Base-by-base conservation (phyloP, 2,329 filamentous ascomycete species). In the Ophiostoma australiae region DNA sequence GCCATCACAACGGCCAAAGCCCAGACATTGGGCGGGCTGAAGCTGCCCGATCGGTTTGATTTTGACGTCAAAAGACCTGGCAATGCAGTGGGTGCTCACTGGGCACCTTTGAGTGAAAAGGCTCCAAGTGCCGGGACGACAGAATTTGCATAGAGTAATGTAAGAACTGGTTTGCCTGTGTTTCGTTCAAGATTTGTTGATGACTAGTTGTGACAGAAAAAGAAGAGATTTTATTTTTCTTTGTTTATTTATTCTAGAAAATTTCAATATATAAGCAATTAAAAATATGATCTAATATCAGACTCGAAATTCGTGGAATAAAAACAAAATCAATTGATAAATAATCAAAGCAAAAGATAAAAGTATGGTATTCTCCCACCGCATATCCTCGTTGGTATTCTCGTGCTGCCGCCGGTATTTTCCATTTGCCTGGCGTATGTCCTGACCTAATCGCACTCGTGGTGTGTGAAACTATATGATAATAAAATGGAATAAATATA, bases 41-140 rank as follows among this genome's bases (percentile, higher is more conserved):
- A 39, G 10, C 65, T 73, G n/a, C 72, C 72, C 0, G 70, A 71
- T 58, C 65, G 72, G 13, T 73, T 73, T 15, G 72, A 73, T 23
- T 70, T 73, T 35, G 72, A 73, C 69, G 72, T 71, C 37, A 72
- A 73, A 55, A 71, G 72, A 15, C 74, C 73, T 10, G 73, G 72
- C 35, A 74, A 70, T 71, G 65, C 68, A 3, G 17, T 10, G 17
- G 48, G 48, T n/a, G 48, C 48, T 52, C 48, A 52, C 8, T 52
- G 48, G 48, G 48, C n/a, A 8, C 48, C 48, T 5, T 20, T 4
- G 4, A 52, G 48, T 15, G 20, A 52, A 15, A 52, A 52, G 48
- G 48, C n/a, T 20, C 48, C 48, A 1, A 52, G 8, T 52, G 48
- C n/a, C 20, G 48, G 48, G 1, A 52, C 48, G 17, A 52, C 48